These are phyloP conservation scores for Thraustochytrium striatum DNA, from an alignment of 352 stramenopile genomes.

Conservation along the genomic window DNA sequence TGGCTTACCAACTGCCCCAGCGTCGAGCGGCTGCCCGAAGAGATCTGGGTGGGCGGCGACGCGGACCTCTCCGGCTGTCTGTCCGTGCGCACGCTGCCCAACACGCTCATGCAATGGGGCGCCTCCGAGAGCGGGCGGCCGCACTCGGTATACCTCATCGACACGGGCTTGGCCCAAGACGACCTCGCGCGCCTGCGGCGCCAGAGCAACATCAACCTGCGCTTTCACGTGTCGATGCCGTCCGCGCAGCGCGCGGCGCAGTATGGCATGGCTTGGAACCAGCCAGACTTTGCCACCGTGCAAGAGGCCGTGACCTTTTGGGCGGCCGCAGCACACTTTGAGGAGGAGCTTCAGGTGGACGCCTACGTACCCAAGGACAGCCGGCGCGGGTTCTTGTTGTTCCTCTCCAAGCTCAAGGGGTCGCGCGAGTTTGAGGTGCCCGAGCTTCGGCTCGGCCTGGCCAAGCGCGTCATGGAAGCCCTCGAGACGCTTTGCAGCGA, in stretches of 20 bases:
- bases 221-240: neutral
- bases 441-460: neutral
- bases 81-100: neutral
- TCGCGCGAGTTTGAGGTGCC: constrained; percentile 25
- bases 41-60: neutral
- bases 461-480: constrained; percentile 5
- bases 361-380: constrained; percentile 13
- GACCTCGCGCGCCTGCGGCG: neutral
- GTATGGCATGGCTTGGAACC: neutral
- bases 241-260: no score
- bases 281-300: neutral
- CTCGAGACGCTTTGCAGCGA: constrained; percentile 16
- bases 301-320: neutral
- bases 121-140: neutral
- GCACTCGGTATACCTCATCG: neutral
- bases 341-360: constrained; percentile 4
- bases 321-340: no score
- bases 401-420: constrained; percentile 28
- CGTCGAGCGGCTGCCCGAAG: neutral
- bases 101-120: neutral
- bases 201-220: neutral
- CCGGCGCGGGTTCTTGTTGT: constrained; percentile 7
- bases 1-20: neutral
- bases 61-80: neutral
- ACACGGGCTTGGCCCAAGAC: neutral